Base-by-base conservation (phyloP, 192 early-diverging fungal genomes). In the Mortierella antarctica region DNA sequence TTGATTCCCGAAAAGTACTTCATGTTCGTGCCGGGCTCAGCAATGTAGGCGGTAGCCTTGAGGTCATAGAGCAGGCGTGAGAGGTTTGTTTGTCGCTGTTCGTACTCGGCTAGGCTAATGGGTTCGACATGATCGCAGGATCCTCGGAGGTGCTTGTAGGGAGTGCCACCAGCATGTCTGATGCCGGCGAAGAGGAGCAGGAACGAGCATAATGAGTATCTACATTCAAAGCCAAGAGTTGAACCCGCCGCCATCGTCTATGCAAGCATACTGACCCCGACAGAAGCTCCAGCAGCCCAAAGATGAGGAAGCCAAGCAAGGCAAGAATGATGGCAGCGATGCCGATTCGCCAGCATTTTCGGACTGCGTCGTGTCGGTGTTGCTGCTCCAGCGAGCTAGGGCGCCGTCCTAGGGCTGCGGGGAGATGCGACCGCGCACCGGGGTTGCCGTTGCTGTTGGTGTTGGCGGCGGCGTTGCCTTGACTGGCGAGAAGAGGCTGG, bases 1-100 rank as follows among this genome's bases (percentile, higher is more conserved):
- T 64, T 63, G 68, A 88, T 75, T 67, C 82, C 83, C 20, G 85
- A 69, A 55, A 84, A 88, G 57, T 86, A 88, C 11, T 66, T 70
- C 86, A 88, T 84, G n/a, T 77, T 75, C n/a, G 83, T 65, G 15
- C 83, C 83, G 20, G 83, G 81, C 47, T 88, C 86, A 21, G 83
- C 75, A 57, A 88, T 74, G 41, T 84, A 83, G 0, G 86, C 86
- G 17, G 70, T 54, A 0, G 81, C 83, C 39, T 77, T 69, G 41
- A 73, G 62, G 17, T 61, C 62, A 8, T 73, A 65, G 7, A 88
- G 21, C 5, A 83, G 63, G 14, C 55, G 62, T 10, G 84, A 82
- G 7, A 88, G 56, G 51, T 68, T 71, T 18, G 74, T 53, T 39
- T 86, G 86, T 39, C 86, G 75, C 61, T 77, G 68, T 5, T 78